Evolutionary conservation across 176 grass and related monocot genomes (phyloP), one percentile per base, ranked within the genome.

Genomic region (Miscanthus lutarioriparius): DNA sequence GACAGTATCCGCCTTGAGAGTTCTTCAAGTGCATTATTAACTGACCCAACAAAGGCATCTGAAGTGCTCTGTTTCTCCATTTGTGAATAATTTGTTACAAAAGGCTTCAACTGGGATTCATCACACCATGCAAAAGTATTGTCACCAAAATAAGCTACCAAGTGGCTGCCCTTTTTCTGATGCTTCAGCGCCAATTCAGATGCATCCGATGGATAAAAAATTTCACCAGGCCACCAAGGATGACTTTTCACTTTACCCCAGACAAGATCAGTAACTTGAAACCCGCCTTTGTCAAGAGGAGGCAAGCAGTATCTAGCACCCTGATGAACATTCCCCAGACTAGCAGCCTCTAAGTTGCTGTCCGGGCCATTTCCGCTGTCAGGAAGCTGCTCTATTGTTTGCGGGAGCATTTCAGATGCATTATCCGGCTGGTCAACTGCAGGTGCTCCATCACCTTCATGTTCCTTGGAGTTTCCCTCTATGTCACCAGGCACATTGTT

Each of bases 151-250:
- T 94, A 98, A 47, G 96, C 91, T 32, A 98, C 93, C 85, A 98
- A 86, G 83, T 88, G 80, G 65, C 62, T 78, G 5, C 80, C 93
- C 84, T 83, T 98, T 54, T 84, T 95, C 75, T 87, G 86, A 83
- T 94, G 89, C 67, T 94, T 98, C 72, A 93, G n/a, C 10, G 96
- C 96, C 51, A 98, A 78, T 20, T 94, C 92, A 64, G 96, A 98
- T 17, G 92, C 96, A 47, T 98, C 86, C 23, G 93, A 90, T 20
- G 89, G 87, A 77, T 91, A 84, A 56, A 94, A 93, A 58, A 98
- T 98, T 89, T 95, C 90, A 20, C 96, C 96, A 78, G 96, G 96
- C 96, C 96, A 98, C 96, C 96, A 98, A 75, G 96, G 96, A 84
- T 94, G 96, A 44, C 96, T 94, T 78, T 98, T 98, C 28, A 98